A percentile compares a stretch with the other conserved stretches of the same genome.
These are phyloP conservation scores for Saccharomyces kudriavzevii DNA, from an alignment of 805 yeast species.

Conservation along the genomic window DNA sequence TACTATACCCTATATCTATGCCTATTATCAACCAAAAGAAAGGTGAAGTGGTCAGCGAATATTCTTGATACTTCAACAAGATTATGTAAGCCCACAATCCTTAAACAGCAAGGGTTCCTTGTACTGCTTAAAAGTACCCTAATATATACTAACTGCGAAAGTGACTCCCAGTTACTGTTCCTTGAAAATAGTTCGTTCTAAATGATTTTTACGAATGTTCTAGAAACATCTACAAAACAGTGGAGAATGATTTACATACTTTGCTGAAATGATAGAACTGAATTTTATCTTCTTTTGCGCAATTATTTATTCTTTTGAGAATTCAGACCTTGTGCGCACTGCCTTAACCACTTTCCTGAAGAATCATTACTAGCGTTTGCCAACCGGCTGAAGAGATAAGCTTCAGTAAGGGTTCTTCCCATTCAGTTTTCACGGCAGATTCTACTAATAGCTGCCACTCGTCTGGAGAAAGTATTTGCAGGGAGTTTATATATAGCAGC, in stretches of 20 bases:
- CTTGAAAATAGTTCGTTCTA: neutral
- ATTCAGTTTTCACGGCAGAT: slow-evolving; percentile 41
- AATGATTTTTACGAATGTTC: slow-evolving; percentile 9
- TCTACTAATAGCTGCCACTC: slow-evolving; percentile 46
- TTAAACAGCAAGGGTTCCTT: neutral
- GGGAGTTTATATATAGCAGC: slow-evolving; percentile 45
- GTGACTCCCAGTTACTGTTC: neutral
- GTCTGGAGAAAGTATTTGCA: slow-evolving; percentile 47
- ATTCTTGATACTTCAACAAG: neutral
- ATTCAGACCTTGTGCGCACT: slow-evolving; percentile 1
- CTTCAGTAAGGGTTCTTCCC: slow-evolving; percentile 43
- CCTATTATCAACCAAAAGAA: neutral
- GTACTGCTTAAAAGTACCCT: neutral
- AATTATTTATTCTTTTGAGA: neutral
- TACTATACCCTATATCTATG: slow-evolving; percentile 5
- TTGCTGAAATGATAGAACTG: neutral
- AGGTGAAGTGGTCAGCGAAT: neutral
- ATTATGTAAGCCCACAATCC: neutral
- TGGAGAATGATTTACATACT: neutral
- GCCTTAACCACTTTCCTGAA: slow-evolving; percentile 25
- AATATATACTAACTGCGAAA: neutral
- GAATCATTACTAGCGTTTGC: slow-evolving; percentile 65
- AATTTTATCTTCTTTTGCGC: neutral
- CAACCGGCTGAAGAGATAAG: slow-evolving; percentile 52
- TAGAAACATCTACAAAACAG: slow-evolving; percentile 3